These are phyloP conservation scores for Plasmodium fragile DNA, from an alignment of 169 alveolate species.

Conservation along the genomic window DNA sequence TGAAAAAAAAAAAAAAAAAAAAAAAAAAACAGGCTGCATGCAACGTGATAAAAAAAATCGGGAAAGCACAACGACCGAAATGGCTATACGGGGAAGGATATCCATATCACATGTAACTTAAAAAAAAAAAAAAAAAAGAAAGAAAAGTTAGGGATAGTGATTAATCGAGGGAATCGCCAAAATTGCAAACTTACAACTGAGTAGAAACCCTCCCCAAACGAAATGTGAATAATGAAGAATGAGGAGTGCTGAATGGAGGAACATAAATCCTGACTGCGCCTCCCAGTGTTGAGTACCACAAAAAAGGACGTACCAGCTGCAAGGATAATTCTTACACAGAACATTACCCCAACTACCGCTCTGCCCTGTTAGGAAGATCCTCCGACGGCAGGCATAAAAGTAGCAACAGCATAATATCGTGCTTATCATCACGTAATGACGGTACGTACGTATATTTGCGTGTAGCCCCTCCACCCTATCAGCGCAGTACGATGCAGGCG, in stretches of 20 bases:
- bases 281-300: not conserved
- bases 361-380: not conserved
- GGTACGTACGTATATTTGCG: not conserved
- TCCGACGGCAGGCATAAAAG: not conserved
- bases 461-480: not conserved
- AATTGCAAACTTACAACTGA: not conserved
- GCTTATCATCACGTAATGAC: not conserved
- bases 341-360: not conserved
- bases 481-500: slow-evolving; percentile 39
- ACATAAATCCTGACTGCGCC: not conserved
- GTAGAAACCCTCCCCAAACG: not conserved
- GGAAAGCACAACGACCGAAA: not conserved
- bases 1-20: not conserved
- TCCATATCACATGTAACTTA: not conserved
- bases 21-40: not conserved
- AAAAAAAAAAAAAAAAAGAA: not conserved
- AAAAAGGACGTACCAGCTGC: not conserved
- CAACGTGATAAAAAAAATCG: not conserved
- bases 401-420: not conserved
- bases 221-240: not conserved
- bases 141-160: not conserved
- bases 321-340: not conserved
- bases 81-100: not conserved
- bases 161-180: not conserved
- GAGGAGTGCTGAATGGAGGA: not conserved